These are phyloP conservation scores for Achaetomium macrosporum DNA, from an alignment of 2,329 filamentous ascomycete genomes.

Conservation along the genomic window DNA sequence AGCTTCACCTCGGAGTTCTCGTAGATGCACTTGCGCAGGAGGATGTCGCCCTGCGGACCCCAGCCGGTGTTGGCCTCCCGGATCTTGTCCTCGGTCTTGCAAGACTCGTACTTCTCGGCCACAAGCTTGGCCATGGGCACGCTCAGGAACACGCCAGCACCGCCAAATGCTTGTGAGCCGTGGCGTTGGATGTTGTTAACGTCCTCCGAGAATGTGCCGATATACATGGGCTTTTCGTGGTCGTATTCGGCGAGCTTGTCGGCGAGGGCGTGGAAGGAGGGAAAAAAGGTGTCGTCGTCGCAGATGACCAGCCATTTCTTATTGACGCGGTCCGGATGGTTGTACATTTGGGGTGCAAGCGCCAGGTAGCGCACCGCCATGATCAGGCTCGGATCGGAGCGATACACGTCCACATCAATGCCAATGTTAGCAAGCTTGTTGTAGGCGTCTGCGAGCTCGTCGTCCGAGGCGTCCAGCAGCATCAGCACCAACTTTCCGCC, in stretches of 20 bases:
- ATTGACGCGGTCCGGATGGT: constrained; percentile 39
- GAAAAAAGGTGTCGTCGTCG: constrained; percentile 62
- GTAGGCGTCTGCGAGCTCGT: constrained; percentile 45
- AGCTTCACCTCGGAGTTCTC: constrained; percentile 55
- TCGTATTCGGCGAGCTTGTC: constrained; percentile 49
- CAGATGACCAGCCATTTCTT: constrained; percentile 58
- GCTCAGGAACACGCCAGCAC: constrained; percentile 58
- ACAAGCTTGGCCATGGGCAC: constrained; percentile 36
- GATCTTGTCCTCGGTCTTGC: constrained; percentile 44
- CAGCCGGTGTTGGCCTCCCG: constrained; percentile 51
- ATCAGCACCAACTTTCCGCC: constrained; percentile 51
- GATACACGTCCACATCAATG: constrained; percentile 53
- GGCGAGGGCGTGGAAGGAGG: constrained; percentile 49
- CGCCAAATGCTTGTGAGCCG: constrained; percentile 59
- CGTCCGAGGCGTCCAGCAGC: constrained; percentile 47
- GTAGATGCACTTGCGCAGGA: constrained; percentile 59
- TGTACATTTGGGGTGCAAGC: constrained; percentile 49
- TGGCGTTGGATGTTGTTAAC: constrained; percentile 54
- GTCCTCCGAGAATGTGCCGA: constrained; percentile 58
- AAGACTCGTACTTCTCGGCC: constrained; percentile 29
- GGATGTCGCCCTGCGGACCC: constrained; percentile 56
- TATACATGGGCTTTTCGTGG: constrained; percentile 47
- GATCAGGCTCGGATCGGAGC: constrained; percentile 46
- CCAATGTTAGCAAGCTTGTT: constrained; percentile 42
- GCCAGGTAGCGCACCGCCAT: constrained; percentile 56